Evolutionary conservation across 805 yeast species (phyloP), one percentile per base, ranked within the genome.

Genomic region (Cyberlindnera nakhonratchasimensis): DNA sequence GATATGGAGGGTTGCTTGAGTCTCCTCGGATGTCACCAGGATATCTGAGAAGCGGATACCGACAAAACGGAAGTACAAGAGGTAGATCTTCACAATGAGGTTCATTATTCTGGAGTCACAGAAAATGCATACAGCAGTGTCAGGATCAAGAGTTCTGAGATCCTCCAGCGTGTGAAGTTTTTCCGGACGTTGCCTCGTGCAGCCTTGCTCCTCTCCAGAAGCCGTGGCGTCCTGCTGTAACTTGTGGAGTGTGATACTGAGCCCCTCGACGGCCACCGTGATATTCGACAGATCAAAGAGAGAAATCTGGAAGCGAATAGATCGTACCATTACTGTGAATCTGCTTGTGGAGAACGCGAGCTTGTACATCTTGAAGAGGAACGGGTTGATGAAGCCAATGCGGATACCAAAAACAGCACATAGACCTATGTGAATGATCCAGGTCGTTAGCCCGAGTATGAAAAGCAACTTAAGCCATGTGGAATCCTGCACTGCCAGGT

Each of bases 371-470:
- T 51, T 51, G 42, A 58, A 40, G 11, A 50, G 41, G 22, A 64
- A 55, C 0, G 63, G 58, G 34, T 65, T 61, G 35, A 64, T 32
- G 29, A 48, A 48, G 5, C 62, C 60, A 12, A 62, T 47, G 9
- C 54, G 47, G 5, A 64, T 36, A 0, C 67, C 66, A 29, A 59
- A 49, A 1, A 38, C 33, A 6, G 28, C 10, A 23, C 54, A 48
- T 5, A 56, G 40, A 1, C 39, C 14, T 5, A 29, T 8, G 13
- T 47, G 53, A 6, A 47, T 23, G 7, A 34, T 2, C 14, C 8
- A 23, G 6, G 45, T 41, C 18, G 13, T 34, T 25, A 44, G 9
- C 7, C 25, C 25, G 3, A 40, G 4, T 11, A 10, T 2, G 12
- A 37, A n/a, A 7, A 40, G 29, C 25, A 29, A 14, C 36, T 40